Evolutionary conservation across 495 filamentous ascomycete genomes (phyloP), one percentile per base, ranked within the genome.

Genomic region (Penicillium salamii): DNA sequence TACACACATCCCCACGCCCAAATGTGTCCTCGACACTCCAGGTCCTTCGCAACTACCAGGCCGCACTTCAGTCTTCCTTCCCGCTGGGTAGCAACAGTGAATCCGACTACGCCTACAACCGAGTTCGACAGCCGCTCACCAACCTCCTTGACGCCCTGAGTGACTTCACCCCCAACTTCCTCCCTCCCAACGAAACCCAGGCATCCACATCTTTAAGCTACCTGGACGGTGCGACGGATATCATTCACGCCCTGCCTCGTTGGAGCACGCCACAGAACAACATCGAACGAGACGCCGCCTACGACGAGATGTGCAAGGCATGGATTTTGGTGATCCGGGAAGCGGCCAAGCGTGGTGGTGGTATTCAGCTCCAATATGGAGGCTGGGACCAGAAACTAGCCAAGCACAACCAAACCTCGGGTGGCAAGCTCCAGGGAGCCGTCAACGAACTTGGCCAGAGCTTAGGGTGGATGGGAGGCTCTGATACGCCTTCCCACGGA

Each of bases 51-150:
- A 85, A 86, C 45, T 98, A 98, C 57, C 87, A 95, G 61, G 75
- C 80, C 9, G 78, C 78, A 32, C 75, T 97, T 36, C 84, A 80
- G 47, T 80, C 80, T n/a, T 86, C 95, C 0, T 88, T 96, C 48
- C 93, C 93, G 7, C 85, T 91, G 62, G 93, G 93, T 57, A 82
- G 83, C 57, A 84, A 88, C 39, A 77, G 82, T 29, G 85, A 81
- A 47, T 92, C 90, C 19, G 95, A 97, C 54, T 98, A 98, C 70
- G 84, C 90, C 18, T 97, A 95, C 63, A 95, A 96, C 66, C 84
- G 93, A 61, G 91, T 97, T 23, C 86, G 85, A 41, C 87, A 91
- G 55, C 81, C 86, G 32, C 79, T 98, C 2, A 71, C 80, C 21
- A 83, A 87, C 18, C 82, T 98, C 28, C 78, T 96, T 42, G 90